Evolutionary conservation across 2,329 filamentous ascomycete genomes (phyloP), one percentile per base, ranked within the genome.

Genomic region (Parastagonospora nodorum): DNA sequence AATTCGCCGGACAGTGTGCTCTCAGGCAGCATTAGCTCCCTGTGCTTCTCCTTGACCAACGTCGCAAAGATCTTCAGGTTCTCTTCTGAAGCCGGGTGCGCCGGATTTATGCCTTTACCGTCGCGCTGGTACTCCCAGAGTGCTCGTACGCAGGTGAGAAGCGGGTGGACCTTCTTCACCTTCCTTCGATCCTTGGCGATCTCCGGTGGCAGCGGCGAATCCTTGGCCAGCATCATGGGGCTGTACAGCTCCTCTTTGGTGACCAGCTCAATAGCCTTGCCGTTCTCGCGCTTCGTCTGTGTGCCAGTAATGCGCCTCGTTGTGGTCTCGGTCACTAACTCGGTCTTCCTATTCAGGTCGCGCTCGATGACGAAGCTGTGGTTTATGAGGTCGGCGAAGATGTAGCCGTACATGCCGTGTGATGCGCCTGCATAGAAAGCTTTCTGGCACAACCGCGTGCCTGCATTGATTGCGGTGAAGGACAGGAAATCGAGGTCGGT

Each of bases 201-300:
- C 36, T 93, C 88, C 2, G 82, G 61, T 0, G 78, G 80, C 0
- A 99, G 82, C 8, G 83, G 82, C 8, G 90, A 90, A 8, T 86
- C 85, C 69, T 95, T 93, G 52, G 89, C 89, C n/a, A 96, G 84
- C 57, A 90, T 82, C 74, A 95, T 88, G 1, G 92, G 92, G 3
- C 89, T 91, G 78, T 97, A 99, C 1, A 88, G 79, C 71, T 99
- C 94, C 57, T 89, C 85, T 78, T 97, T 97, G 45, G 89, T 94
- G 51, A 99, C 92, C 60, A 91, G 82, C 72, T 99, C 94, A 45
- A 89, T 84, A n/a, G 55, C 61, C 74, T 91, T 93, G 41, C 80
- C 77, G 40, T 73, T 81, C 50, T 88, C 61, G 19, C 55, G 80
- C 67, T 84, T 90, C 11, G 85, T 88, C 42, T 86, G 84, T 9